Conservation (phyloP, 192 early-diverging fungal genomes). For the Bifiguratus adelaidae region DNA sequence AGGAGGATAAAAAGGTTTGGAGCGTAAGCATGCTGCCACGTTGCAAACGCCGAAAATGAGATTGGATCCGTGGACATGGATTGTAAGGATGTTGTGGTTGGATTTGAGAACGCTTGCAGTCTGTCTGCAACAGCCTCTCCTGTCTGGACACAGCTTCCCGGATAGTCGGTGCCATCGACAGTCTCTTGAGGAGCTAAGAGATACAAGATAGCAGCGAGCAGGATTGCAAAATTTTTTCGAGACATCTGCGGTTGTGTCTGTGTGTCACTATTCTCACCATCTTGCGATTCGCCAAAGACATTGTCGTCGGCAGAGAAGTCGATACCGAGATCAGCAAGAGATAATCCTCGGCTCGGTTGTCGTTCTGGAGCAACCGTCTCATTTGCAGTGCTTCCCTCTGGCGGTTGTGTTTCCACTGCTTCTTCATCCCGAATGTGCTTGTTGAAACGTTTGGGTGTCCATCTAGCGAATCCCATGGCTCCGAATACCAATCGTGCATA, state of each 20-base stretch:
- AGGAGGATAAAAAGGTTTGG: slow-evolving; percentile 30
- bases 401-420: too few species aligned
- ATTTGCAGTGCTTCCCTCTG: too few species aligned
- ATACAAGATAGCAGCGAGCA: slow-evolving; percentile 4
- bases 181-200: background rate
- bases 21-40: slow-evolving; percentile 17
- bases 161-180: background rate
- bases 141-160: background rate
- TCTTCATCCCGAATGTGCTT: too few species aligned
- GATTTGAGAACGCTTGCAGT: background rate
- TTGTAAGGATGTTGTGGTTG: background rate
- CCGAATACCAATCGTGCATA: too few species aligned
- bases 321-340: slow-evolving; percentile 14
- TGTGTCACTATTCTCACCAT: background rate
- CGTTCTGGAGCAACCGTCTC: too few species aligned
- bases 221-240: background rate
- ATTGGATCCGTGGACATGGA: too few species aligned
- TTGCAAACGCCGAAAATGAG: background rate
- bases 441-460: too few species aligned
- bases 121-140: background rate
- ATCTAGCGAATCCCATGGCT: too few species aligned
- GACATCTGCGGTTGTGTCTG: background rate
- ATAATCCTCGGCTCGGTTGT: slow-evolving; percentile 1
- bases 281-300: background rate
- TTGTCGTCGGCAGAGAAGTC: slow-evolving; percentile 10